These are phyloP conservation scores for Rhizopogon salebrosus DNA, from an alignment of 768 basidiomycete genomes.

Conservation along the genomic window DNA sequence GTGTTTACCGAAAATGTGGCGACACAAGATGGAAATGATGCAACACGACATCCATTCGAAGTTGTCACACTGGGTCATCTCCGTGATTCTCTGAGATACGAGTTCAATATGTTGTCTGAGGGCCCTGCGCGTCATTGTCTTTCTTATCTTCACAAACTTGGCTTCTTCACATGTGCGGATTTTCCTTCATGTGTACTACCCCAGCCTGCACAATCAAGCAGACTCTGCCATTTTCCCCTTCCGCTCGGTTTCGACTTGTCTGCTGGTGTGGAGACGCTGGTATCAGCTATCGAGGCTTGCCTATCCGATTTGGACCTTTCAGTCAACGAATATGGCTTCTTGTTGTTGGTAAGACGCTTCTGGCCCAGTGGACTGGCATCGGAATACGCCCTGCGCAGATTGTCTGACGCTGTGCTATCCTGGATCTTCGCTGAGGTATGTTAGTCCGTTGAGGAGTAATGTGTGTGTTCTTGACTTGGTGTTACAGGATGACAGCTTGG, in stretches of 20 bases:
- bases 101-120: slow-evolving; percentile 54
- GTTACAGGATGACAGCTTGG: slow-evolving; percentile 59
- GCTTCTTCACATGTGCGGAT: slow-evolving; percentile 53
- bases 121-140: slow-evolving; percentile 48
- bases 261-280: slow-evolving; percentile 64
- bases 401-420: slow-evolving; percentile 49
- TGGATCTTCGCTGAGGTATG: slow-evolving; percentile 76
- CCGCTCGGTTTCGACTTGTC: slow-evolving; percentile 71
- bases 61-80: slow-evolving; percentile 54
- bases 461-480: not conserved
- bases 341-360: slow-evolving; percentile 61
- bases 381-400: slow-evolving; percentile 60
- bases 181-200: not conserved
- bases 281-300: slow-evolving; percentile 66
- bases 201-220: slow-evolving; percentile 30
- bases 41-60: slow-evolving; percentile 46
- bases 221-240: slow-evolving; percentile 57
- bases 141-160: slow-evolving; percentile 54
- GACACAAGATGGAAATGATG: slow-evolving; percentile 20
- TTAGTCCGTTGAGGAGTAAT: not conserved
- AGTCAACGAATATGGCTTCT: slow-evolving; percentile 68
- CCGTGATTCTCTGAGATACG: slow-evolving; percentile 51
- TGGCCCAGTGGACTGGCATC: slow-evolving; percentile 75
- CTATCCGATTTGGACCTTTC: slow-evolving; percentile 67
- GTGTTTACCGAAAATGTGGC: slow-evolving; percentile 27